Evolutionary conservation across 75 land plant genomes (phyloP), one percentile per base, ranked within the genome.

Genomic region (Cunninghamia lanceolata): DNA sequence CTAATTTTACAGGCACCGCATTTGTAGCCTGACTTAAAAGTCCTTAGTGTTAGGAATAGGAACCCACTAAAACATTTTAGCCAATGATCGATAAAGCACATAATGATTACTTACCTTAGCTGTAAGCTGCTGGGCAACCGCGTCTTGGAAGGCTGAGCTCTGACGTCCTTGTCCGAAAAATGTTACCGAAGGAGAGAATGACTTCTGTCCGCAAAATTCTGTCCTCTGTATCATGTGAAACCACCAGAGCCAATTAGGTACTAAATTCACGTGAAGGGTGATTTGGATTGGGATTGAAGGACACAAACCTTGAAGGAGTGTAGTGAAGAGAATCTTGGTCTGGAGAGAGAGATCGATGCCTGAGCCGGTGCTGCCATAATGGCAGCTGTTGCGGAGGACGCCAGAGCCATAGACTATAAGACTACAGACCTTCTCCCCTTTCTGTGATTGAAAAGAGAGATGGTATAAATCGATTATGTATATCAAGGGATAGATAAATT

Each of bases 181-280:
- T 50, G 90, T 84, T n/a, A 87, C 68, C 32, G 86, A 74, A 2
- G 30, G 13, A 25, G 88, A 50, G 73, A 86, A 79, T 15, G 93
- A 89, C 63, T 92, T 78, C 25, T 89, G 88, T 38, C 93, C 95
- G 17, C 87, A 78, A 84, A 86, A 94, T 39, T 92, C 95, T 8
- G 88, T 77, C 87, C 84, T 94, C 95, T 93, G 89, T 83, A 81
- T n/a, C 56, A 15, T 34, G 46, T 43, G 52, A n/a, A 25, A 6
- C 17, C 36, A 36, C 17, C 38, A 76, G 4, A 2, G 17, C 13
- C 19, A 36, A 76, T 35, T 76, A 10, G 28, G 38, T 38, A 38
- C 9, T 38, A 78, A 36, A 6, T 17, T 78, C 21, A 78, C 82
- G 45, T 34, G 21, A 16, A 35, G 78, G 16, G 6, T 78, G 78